Evolutionary conservation across 2,329 filamentous ascomycete genomes (phyloP), one percentile per base, ranked within the genome.

Genomic region (Trichophyton simii): DNA sequence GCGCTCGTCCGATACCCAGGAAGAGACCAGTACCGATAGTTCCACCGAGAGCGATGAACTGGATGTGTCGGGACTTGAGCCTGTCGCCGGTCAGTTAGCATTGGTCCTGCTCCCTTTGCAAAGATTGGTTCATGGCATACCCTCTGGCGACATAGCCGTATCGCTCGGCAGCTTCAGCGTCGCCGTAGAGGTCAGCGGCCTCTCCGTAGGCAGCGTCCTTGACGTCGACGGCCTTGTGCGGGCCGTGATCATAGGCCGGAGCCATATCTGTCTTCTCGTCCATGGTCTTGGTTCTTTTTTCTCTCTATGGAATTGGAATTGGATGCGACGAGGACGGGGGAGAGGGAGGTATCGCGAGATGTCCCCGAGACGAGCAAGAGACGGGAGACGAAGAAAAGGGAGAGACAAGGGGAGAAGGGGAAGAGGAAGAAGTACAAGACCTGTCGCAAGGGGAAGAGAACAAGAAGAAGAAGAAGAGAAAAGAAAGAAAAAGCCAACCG

Each of bases 1-100:
- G 78, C 0, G 79, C 78, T 63, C 76, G 73, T 44, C 81, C 82
- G 0, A 80, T 78, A 55, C 79, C 78, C 8, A 83, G 73, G 68
- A 84, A 83, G 0, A 82, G 70, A 63, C 80, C 80, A 2, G 80
- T 82, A 46, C 79, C 78, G 62, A 84, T 83, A 3, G 80, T 82
- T 62, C 82, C 81, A 60, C 81, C 81, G 13, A 84, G 75, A 13
- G 82, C 82, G 67, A 85, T 84, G 67, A 83, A 82, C 64, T 83
- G 76, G 58, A 83, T 80, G 68, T 83, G 81, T 65, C 80, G 76
- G 42, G 79, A 79, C 68, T 80, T 80, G 61, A 79, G 71, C 57
- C 73, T 66, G 46, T 18, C 22, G 34, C 31, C 11, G 34, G 34
- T 54, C 48, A 55, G 11, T 44, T 44, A 44, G 41, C 41, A 36